phyloP scores from a whole-genome alignment of 163 green algal genomes.

The Volvox carteri region DNA sequence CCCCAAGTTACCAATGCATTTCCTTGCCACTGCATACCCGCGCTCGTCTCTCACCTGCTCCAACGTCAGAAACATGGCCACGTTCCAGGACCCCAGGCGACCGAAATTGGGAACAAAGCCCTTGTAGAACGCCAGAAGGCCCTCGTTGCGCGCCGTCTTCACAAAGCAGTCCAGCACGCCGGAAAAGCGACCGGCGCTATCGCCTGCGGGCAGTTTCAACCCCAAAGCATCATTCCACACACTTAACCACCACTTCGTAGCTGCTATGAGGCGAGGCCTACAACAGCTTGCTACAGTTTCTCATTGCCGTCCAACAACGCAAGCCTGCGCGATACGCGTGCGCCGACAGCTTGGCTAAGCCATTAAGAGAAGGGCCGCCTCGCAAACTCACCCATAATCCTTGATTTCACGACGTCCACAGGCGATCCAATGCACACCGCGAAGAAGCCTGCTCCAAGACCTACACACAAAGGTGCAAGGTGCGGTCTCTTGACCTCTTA shows the following conservation, averaged over 20 bases:
- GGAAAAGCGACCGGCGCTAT: constrained; percentile 84
- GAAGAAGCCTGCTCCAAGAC: constrained; percentile 96
- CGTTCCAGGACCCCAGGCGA: constrained; percentile 94
- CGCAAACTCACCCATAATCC: constrained; percentile 96
- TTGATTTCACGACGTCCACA: constrained; percentile 98
- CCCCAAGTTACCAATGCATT: no score
- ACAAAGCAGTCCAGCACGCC: constrained; percentile 96
- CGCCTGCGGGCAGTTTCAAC: constrained; percentile 80
- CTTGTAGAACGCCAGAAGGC: constrained; percentile 96
- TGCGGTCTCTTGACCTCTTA: no score
- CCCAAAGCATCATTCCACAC: no score
- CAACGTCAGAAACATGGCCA: constrained; percentile 97
- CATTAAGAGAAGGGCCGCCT: no score
- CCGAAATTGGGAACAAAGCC: constrained; percentile 97
- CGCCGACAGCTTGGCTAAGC: no score
- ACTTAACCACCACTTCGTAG: no score
- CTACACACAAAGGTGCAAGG: constrained; percentile 53
- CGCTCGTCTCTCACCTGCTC: constrained; percentile 93
- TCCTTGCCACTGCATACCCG: no score
- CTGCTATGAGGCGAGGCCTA: no score
- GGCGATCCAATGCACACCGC: constrained; percentile 96
- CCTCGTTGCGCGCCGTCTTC: constrained; percentile 93
- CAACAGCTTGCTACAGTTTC: no score
- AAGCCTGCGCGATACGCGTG: no score
- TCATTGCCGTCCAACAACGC: no score